A percentile compares a stretch with the other conserved stretches of the same genome.
Conservation (phyloP, 805 yeast species). For the Kodamaea kaohsiungensis region DNA sequence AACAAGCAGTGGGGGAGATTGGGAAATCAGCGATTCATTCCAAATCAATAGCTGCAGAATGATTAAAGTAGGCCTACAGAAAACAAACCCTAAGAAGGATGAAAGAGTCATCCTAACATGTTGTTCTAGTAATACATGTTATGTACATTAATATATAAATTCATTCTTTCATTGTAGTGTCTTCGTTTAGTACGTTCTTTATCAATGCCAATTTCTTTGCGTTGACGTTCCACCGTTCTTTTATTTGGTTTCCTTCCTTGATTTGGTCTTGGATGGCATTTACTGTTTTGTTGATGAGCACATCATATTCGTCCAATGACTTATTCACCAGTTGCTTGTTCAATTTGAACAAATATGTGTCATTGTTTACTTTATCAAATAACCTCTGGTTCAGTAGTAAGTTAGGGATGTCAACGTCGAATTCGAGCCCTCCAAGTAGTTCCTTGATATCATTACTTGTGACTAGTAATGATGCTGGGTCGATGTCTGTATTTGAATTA, state of each 20-base stretch:
- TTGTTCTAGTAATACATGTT: not conserved
- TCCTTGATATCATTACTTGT: slow-evolving; percentile 19
- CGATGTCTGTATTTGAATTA: slow-evolving; percentile 12
- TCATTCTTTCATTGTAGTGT: not conserved
- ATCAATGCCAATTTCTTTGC: slow-evolving; percentile 34
- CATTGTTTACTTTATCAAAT: slow-evolving; percentile 21
- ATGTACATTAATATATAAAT: slow-evolving; percentile 1
- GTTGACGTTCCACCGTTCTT: slow-evolving; percentile 36
- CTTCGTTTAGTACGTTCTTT: slow-evolving; percentile 19
- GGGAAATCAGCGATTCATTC: not conserved
- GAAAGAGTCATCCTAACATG: not conserved
- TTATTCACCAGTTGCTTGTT: slow-evolving; percentile 22
- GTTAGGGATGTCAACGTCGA: slow-evolving; percentile 11
- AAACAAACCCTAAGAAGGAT: not conserved
- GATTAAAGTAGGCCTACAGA: not conserved
- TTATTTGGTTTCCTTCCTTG: slow-evolving; percentile 31
- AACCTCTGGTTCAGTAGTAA: slow-evolving; percentile 20
- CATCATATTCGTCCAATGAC: slow-evolving; percentile 34
- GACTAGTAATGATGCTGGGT: slow-evolving; percentile 18
- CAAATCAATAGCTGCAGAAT: not conserved
- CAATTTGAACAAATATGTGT: slow-evolving; percentile 25
- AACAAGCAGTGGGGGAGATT: not conserved
- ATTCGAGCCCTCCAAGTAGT: slow-evolving; percentile 18
- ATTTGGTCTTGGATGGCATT: slow-evolving; percentile 30
- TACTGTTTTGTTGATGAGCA: slow-evolving; percentile 24